phyloP scores from a whole-genome alignment of 2,329 filamentous ascomycete genomes.

The Chalaropsis ovoidea region DNA sequence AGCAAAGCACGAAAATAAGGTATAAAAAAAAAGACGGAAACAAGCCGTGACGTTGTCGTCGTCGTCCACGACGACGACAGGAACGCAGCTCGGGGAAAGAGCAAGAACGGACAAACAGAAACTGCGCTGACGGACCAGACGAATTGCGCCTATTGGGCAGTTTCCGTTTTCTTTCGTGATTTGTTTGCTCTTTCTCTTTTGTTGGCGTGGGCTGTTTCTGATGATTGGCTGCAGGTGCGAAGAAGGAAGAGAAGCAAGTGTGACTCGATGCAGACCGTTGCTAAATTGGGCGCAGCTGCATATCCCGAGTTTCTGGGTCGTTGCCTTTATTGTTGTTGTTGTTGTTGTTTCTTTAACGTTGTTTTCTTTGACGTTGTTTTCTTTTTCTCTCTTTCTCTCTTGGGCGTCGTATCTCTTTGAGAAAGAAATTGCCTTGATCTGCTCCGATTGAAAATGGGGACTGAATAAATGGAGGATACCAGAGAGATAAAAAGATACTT shows the following conservation, averaged over 20 bases:
- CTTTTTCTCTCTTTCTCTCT: too few relatives aligned
- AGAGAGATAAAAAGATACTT: not conserved
- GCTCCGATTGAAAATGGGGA: too few relatives aligned
- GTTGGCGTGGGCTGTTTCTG: not conserved
- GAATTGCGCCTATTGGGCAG: not conserved
- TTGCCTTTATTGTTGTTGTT: not conserved
- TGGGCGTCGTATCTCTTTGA: too few relatives aligned
- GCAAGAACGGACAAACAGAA: not conserved
- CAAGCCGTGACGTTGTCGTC: not conserved
- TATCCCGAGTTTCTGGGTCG: not conserved
- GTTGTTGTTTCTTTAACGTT: not conserved
- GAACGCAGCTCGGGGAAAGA: not conserved
- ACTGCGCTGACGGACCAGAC: not conserved
- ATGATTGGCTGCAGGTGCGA: slow-evolving; percentile 6
- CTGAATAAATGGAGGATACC: too few relatives aligned
- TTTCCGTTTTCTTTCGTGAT: not conserved
- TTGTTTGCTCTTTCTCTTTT: not conserved
- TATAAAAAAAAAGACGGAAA: not conserved
- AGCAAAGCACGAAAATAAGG: not conserved
- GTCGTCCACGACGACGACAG: not conserved
- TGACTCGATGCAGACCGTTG: slow-evolving; percentile 7
- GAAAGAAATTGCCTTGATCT: too few relatives aligned
- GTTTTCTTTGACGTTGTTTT: not conserved
- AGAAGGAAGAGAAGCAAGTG: not conserved
- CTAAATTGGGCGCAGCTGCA: not conserved